These are phyloP conservation scores for Curvularia sp. DNA, from an alignment of 2,329 filamentous ascomycete genomes.

Conservation along the genomic window DNA sequence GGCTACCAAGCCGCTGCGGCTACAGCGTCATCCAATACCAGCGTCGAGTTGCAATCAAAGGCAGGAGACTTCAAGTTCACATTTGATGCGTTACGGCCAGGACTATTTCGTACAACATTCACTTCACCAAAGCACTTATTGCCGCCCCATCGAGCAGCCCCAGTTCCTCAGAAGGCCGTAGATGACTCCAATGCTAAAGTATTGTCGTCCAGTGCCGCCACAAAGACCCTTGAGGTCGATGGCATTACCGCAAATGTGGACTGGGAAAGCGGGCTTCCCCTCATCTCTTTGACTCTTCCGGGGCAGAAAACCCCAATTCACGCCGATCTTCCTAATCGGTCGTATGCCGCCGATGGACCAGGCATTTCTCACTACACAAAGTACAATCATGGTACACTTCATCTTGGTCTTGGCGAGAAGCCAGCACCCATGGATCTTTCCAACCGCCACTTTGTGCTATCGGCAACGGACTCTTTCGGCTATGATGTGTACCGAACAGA, in stretches of 20 bases:
- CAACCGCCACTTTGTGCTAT: conserved; percentile 69
- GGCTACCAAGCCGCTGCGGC: conserved; percentile 39
- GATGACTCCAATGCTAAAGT: conserved; percentile 38
- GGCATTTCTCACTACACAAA: conserved; percentile 71
- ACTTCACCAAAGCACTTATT: conserved; percentile 66
- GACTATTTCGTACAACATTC: conserved; percentile 73
- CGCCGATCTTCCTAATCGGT: conserved; percentile 68
- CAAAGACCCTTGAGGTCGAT: conserved; percentile 56
- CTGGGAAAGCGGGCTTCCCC: conserved; percentile 64
- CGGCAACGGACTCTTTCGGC: conserved; percentile 74
- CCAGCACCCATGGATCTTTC: conserved; percentile 75
- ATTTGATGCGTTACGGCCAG: conserved; percentile 67
- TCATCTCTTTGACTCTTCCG: conserved; percentile 61
- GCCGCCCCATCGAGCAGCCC: conserved; percentile 69
- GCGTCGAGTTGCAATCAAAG: conserved; percentile 55
- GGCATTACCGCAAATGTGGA: conserved; percentile 63
- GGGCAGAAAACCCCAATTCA: conserved; percentile 63
- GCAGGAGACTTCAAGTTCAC: conserved; percentile 61
- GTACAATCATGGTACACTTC: conserved; percentile 68
- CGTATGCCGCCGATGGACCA: conserved; percentile 67
- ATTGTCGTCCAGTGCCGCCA: conserved; percentile 44
- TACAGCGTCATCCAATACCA: conserved; percentile 26
- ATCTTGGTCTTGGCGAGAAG: conserved; percentile 76
- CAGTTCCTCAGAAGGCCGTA: conserved; percentile 53
- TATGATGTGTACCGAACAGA: conserved; percentile 75